phyloP scores from a whole-genome alignment of 2,329 filamentous ascomycete genomes.

The Graphilbum fragrans region DNA sequence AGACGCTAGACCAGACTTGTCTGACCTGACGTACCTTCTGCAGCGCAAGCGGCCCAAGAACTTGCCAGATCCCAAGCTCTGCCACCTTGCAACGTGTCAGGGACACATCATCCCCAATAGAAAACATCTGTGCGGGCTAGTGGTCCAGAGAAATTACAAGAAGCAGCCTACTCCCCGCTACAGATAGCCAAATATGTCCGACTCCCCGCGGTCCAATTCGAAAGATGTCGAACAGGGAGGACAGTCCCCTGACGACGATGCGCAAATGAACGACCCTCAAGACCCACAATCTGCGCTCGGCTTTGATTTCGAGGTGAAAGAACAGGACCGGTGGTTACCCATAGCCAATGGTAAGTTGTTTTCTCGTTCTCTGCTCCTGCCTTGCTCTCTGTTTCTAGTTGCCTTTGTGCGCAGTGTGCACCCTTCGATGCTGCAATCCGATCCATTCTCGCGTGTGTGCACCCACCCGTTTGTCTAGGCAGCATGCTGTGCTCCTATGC shows the following conservation, averaged over 20 bases:
- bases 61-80: slow-evolving; percentile 36
- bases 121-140: slow-evolving; percentile 42
- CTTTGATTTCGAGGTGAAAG: slow-evolving; percentile 97
- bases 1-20: slow-evolving; percentile 10
- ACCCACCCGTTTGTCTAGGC: slow-evolving; percentile 41
- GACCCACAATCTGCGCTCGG: slow-evolving; percentile 66
- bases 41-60: slow-evolving; percentile 33
- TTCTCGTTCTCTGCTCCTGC: slow-evolving; percentile 16
- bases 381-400: slow-evolving; percentile 17
- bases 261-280: slow-evolving; percentile 81
- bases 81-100: slow-evolving; percentile 47
- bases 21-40: slow-evolving; percentile 27
- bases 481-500: slow-evolving; percentile 12
- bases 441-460: neutral
- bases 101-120: slow-evolving; percentile 44
- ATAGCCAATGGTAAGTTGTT: slow-evolving; percentile 96
- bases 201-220: slow-evolving; percentile 70
- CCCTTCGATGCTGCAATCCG: neutral
- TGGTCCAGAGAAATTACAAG: slow-evolving; percentile 41
- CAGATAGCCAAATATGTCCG: slow-evolving; percentile 84
- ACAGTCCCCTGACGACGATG: slow-evolving; percentile 89
- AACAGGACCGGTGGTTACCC: slow-evolving; percentile 98
- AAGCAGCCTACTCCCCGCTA: slow-evolving; percentile 51
- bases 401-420: neutral
- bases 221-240: slow-evolving; percentile 90